A percentile compares a stretch with the other conserved stretches of the same genome.
Evolutionary conservation across 192 early-diverging fungal genomes (phyloP).

Genomic region (Coemansia sp.): DNA sequence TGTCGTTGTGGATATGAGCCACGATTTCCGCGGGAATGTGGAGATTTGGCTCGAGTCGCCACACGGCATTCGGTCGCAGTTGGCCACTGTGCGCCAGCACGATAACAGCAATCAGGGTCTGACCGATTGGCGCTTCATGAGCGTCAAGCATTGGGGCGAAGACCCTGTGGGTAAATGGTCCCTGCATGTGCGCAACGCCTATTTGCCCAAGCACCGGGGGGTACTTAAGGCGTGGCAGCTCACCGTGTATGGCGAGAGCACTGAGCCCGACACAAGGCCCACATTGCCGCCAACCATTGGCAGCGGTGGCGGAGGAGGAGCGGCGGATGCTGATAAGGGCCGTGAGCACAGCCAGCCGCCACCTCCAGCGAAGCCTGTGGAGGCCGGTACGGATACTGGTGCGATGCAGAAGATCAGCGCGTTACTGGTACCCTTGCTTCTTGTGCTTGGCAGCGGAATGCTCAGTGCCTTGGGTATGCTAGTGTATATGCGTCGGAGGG

Average conservation of each 20-base stretch:
- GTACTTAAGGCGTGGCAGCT: conserved; percentile 69
- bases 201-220: conserved; percentile 58
- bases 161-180: conserved; percentile 83
- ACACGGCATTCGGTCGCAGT: conserved; percentile 60
- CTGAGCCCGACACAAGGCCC: conserved; percentile 29
- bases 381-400: background rate
- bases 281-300: background rate
- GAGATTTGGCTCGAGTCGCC: conserved; percentile 83
- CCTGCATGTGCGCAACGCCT: conserved; percentile 66
- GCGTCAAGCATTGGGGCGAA: conserved; percentile 97
- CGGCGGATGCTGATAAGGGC: background rate
- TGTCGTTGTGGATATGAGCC: conserved; percentile 79
- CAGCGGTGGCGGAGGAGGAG: background rate
- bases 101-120: conserved; percentile 76
- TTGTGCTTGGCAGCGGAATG: conserved; percentile 11
- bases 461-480: conserved; percentile 37
- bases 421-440: background rate
- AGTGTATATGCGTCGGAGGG: conserved; percentile 37
- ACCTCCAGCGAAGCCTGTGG: background rate
- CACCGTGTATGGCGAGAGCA: conserved; percentile 68
- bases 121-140: conserved; percentile 91
- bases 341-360: background rate
- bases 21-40: conserved; percentile 83
- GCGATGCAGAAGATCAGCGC: conserved; percentile 19
- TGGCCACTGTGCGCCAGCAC: conserved; percentile 64